Base-by-base conservation (phyloP, 331 rosid genomes). In the Telfairia occidentalis region DNA sequence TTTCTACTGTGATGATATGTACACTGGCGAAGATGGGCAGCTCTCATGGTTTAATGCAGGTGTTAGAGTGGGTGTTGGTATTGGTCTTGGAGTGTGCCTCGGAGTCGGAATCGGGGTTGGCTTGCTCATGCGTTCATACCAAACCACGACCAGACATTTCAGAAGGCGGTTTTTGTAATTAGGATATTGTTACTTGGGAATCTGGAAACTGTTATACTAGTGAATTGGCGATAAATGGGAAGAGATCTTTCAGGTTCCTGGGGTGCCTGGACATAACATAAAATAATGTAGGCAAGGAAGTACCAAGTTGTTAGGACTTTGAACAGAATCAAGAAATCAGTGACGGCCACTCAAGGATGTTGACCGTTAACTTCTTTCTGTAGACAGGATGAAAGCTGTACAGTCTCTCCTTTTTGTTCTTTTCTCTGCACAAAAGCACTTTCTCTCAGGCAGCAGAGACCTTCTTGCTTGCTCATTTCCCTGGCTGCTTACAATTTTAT, bases 1-100 rank as follows among this genome's bases (percentile, higher is more conserved):
- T 78, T 82, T 73, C 77, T 84, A 92, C 70, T 18, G 85, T 42
- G 95, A 87, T 76, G 97, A 92, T 10, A 84, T 90, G 90, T 92
- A 92, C 72, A 50, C 72, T 0, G 94, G 89, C 1, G 97, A 90
- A 78, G 97, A 88, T 7, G 92, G 97, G 37, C 97, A 92, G 61
- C 96, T 92, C 40, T 72, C 97, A 1, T 92, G 96, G 97, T 88
- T 92, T 75, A 90, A 92, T 84, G 96, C 96, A 10, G 97, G 97
- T 55, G 97, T 92, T 77, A 87, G 97, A 83, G 97, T 90, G 69
- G 97, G 97, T 30, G 97, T 92, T 70, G 97, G 97, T 19, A 88
- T 92, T 73, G 89, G 97, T 59, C 97, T 92, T 77, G 96, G 97
- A 70, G 88, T 92, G 96, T 92, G 97, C 32, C 89, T 92, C 7